Percentiles rank a stretch among this genome's conserved stretches.
phyloP scores from a whole-genome alignment of 2,329 filamentous ascomycete species.

The Nectriaceae sp. region DNA sequence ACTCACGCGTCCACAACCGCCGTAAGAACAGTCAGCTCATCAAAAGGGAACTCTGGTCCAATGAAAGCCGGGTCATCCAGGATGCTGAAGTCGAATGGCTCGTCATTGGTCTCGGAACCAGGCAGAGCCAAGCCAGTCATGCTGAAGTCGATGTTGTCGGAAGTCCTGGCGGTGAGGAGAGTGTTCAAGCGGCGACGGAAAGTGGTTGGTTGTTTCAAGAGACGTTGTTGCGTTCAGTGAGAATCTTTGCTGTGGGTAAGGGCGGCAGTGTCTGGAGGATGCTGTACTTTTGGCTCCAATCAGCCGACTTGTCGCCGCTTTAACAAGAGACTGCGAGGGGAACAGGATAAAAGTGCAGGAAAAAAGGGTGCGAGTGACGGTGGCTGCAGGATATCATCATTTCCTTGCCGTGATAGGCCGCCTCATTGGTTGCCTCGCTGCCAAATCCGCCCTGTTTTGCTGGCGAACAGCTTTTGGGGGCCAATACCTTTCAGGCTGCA shows the following conservation, averaged over 20 bases:
- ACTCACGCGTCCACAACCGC: neutral
- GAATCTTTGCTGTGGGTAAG: neutral
- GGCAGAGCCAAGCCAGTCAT: neutral
- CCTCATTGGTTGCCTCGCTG: neutral
- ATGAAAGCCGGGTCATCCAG: neutral
- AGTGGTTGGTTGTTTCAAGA: neutral
- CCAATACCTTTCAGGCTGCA: too few species aligned
- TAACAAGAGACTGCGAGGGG: neutral
- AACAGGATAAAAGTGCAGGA: neutral
- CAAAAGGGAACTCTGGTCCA: neutral
- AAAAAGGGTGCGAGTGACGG: neutral
- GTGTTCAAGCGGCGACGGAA: conserved; percentile 5
- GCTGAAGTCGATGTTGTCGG: neutral
- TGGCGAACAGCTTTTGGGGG: neutral
- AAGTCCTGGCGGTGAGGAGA: neutral
- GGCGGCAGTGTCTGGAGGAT: neutral
- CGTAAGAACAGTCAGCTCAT: neutral
- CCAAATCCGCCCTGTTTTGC: conserved; percentile 11
- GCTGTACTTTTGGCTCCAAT: neutral
- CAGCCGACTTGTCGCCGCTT: neutral
- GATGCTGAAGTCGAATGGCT: neutral
- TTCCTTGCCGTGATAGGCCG: neutral
- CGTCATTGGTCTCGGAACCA: neutral
- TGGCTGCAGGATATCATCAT: neutral
- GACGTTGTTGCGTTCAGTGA: neutral